phyloP scores from a whole-genome alignment of 805 yeast species.

The Wickerhamomyces queroliae region DNA sequence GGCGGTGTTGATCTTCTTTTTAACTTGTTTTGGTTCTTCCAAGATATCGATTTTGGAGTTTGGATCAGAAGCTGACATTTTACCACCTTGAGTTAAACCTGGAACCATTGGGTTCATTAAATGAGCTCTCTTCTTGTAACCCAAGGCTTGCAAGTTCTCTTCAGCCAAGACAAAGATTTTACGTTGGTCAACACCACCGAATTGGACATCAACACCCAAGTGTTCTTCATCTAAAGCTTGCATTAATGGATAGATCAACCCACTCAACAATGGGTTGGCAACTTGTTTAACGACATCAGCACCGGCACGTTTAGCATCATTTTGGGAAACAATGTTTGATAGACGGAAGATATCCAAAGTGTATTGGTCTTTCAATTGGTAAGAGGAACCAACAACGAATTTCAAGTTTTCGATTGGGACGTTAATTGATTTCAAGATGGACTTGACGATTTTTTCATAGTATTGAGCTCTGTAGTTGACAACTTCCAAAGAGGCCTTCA shows the following conservation, averaged over 20 bases:
- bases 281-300: slow-evolving; percentile 99
- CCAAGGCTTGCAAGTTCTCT: slow-evolving; percentile 79
- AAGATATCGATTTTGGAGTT: slow-evolving; percentile 92
- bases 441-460: slow-evolving; percentile 78
- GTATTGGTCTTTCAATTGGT: slow-evolving; percentile 73
- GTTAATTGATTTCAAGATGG: slow-evolving; percentile 78
- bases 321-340: slow-evolving; percentile 81
- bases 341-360: slow-evolving; percentile 86
- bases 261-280: slow-evolving; percentile 85
- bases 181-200: slow-evolving; percentile 99
- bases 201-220: slow-evolving; percentile 85
- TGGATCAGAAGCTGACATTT: slow-evolving; percentile 99
- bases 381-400: slow-evolving; percentile 85
- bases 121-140: slow-evolving; percentile 97
- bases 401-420: slow-evolving; percentile 87
- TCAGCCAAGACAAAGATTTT: slow-evolving; percentile 96
- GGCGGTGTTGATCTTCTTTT: slow-evolving; percentile 88
- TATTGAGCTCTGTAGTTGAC: slow-evolving; percentile 85
- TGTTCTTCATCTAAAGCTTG: slow-evolving; percentile 96
- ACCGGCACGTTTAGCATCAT: slow-evolving; percentile 98
- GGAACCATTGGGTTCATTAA: slow-evolving; percentile 99
- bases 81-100: slow-evolving; percentile 94
- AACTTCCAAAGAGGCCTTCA: slow-evolving; percentile 96
- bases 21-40: slow-evolving; percentile 83
- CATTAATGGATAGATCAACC: slow-evolving; percentile 96